A percentile compares a stretch with the other conserved stretches of the same genome.
These are phyloP conservation scores for Vanrija pseudolonga DNA, from an alignment of 1,284 basidiomycete genomes.

Conservation along the genomic window DNA sequence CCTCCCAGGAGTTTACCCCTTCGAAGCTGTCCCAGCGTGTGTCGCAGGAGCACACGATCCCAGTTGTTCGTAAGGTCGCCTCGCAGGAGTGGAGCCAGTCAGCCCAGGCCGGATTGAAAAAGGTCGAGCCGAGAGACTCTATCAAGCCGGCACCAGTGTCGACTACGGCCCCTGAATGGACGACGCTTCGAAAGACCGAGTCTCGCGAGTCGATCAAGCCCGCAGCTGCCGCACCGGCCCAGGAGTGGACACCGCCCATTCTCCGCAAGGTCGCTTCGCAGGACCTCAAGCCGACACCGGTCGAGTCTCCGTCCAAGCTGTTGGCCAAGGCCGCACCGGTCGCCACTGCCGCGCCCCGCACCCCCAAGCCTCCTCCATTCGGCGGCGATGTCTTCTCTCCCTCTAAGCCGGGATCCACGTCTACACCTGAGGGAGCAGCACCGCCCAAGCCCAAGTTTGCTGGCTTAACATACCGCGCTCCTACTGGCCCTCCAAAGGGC, in stretches of 20 bases:
- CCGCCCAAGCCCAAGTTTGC: constrained; percentile 9
- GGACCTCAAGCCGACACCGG: not conserved
- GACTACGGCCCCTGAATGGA: not conserved
- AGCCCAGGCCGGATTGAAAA: no score
- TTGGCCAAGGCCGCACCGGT: not conserved
- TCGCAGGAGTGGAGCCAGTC: no score
- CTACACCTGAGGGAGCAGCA: not conserved
- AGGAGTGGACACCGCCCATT: no score
- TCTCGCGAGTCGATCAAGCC: not conserved
- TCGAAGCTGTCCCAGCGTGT: no score
- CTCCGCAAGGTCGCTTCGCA: not conserved
- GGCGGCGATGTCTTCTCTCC: constrained; percentile 5
- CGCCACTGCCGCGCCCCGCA: not conserved
- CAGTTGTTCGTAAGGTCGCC: no score
- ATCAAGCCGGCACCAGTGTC: no score
- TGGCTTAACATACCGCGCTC: constrained; percentile 13
- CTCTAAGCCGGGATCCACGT: not conserved
- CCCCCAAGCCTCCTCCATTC: constrained; percentile 1
- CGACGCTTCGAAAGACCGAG: not conserved
- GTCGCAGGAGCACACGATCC: no score
- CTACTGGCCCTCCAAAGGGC: constrained; percentile 17
- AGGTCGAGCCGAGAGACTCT: no score
- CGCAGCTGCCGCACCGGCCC: not conserved
- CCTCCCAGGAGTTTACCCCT: not conserved
- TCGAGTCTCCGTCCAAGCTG: not conserved